Conservation (phyloP, 2,329 filamentous ascomycete genomes). For the Penicillium verrucosum region DNA sequence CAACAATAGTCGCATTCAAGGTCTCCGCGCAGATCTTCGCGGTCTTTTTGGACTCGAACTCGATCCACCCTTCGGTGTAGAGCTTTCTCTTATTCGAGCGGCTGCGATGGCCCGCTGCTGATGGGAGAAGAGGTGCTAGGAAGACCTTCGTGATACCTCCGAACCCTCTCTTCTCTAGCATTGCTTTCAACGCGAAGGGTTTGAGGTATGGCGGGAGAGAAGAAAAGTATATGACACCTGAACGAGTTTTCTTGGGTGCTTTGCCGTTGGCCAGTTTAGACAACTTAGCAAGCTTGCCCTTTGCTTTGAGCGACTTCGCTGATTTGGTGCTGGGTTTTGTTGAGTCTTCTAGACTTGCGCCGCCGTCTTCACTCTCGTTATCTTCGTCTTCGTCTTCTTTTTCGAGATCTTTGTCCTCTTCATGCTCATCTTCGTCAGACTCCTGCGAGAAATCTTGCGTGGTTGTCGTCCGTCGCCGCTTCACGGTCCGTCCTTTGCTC, state of each 20-base stretch:
- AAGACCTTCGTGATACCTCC: slow-evolving; percentile 45
- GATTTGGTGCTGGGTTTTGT: slow-evolving; percentile 8
- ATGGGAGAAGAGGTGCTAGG: slow-evolving; percentile 38
- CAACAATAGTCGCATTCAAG: slow-evolving; percentile 44
- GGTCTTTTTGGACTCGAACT: slow-evolving; percentile 42
- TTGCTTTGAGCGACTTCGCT: slow-evolving; percentile 1
- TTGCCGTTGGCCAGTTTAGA: slow-evolving; percentile 9
- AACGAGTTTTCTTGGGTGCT: slow-evolving; percentile 31
- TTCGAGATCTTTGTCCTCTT: slow-evolving; percentile 11
- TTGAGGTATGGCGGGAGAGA: slow-evolving; percentile 49
- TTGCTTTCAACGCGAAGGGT: slow-evolving; percentile 44
- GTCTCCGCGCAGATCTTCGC: slow-evolving; percentile 47
- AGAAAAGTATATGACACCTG: slow-evolving; percentile 46
- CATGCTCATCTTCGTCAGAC: slow-evolving; percentile 45
- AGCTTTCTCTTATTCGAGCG: slow-evolving; percentile 43
- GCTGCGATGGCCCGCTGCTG: slow-evolving; percentile 18
- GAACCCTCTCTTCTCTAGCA: slow-evolving; percentile 43
- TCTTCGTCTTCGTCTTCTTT: slow-evolving; percentile 11
- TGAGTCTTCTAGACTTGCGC: slow-evolving; percentile 13
- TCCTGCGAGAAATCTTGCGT: slow-evolving; percentile 32
- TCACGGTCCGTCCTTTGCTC: slow-evolving; percentile 37
- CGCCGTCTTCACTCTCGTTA: slow-evolving; percentile 10
- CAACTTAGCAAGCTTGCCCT: slow-evolving; percentile 17
- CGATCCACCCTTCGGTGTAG: slow-evolving; percentile 48
- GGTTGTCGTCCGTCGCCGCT: slow-evolving; percentile 31